These are phyloP conservation scores for Fusarium sp. DNA, from an alignment of 2,329 filamentous ascomycete species.

Conservation along the genomic window DNA sequence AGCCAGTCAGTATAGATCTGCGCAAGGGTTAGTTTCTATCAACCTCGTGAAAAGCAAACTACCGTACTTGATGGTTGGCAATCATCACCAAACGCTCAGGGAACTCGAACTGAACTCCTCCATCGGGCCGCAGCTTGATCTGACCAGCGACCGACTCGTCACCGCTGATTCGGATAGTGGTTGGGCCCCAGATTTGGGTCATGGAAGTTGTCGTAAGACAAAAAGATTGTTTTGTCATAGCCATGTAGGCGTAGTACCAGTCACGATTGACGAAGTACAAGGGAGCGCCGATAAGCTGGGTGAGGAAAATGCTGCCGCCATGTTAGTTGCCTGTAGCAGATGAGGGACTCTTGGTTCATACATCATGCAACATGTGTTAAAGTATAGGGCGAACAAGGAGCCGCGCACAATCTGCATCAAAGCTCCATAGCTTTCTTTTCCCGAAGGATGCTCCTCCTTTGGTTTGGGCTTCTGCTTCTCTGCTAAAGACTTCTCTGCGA, in stretches of 20 bases:
- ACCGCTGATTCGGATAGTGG: slow-evolving; percentile 82
- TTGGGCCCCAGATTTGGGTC: slow-evolving; percentile 90
- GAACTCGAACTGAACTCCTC: slow-evolving; percentile 79
- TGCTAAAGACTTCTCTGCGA: slow-evolving; percentile 29
- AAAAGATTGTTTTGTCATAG: slow-evolving; percentile 85
- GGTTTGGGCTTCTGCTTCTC: neutral
- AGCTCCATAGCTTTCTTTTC: slow-evolving; percentile 61
- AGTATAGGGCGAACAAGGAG: slow-evolving; percentile 62
- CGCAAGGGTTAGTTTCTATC: neutral
- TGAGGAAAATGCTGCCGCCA: slow-evolving; percentile 66
- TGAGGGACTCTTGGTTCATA: slow-evolving; percentile 55
- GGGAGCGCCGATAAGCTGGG: slow-evolving; percentile 79
- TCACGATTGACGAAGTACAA: slow-evolving; percentile 80
- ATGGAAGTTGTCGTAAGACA: slow-evolving; percentile 80
- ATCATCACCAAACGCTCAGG: slow-evolving; percentile 84
- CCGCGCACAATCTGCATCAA: slow-evolving; percentile 62
- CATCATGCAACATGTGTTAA: slow-evolving; percentile 58
- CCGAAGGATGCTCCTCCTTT: slow-evolving; percentile 59
- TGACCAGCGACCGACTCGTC: slow-evolving; percentile 82
- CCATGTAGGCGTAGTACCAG: slow-evolving; percentile 87
- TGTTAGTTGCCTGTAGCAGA: slow-evolving; percentile 10
- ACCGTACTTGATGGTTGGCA: slow-evolving; percentile 79
- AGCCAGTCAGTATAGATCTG: slow-evolving; percentile 90
- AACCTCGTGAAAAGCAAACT: neutral
- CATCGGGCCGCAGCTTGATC: slow-evolving; percentile 74